Percentiles rank a stretch among this genome's conserved stretches.
These are phyloP conservation scores for Trebouxiophyceae sp. DNA, from an alignment of 163 green algal genomes.

Conservation along the genomic window DNA sequence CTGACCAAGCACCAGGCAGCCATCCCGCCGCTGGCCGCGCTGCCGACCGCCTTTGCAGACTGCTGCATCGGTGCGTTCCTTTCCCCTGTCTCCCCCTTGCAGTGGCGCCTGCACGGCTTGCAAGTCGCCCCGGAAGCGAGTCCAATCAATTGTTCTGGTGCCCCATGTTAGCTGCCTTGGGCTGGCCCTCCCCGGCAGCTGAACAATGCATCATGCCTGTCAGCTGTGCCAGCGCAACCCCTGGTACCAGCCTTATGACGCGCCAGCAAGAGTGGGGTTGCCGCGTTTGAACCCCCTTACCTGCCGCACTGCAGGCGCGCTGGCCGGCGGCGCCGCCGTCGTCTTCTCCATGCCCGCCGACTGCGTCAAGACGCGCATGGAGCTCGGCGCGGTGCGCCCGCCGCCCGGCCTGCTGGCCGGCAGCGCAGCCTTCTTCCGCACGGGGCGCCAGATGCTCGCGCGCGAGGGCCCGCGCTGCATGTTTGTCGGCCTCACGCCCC, in stretches of 20 bases:
- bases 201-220: too few species aligned
- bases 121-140: too few species aligned
- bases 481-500: slow-evolving; percentile 56
- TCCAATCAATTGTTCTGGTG: too few species aligned
- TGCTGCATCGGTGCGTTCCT: neutral
- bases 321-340: slow-evolving; percentile 49
- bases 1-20: slow-evolving; percentile 26
- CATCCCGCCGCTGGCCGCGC: neutral
- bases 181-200: too few species aligned
- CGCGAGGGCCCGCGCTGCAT: slow-evolving; percentile 33
- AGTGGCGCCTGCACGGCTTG: too few species aligned
- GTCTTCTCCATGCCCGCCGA: slow-evolving; percentile 65
- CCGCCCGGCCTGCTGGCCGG: slow-evolving; percentile 2
- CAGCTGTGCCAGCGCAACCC: too few species aligned
- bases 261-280: too few species aligned
- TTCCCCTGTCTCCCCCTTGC: neutral
- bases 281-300: too few species aligned
- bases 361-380: slow-evolving; percentile 59
- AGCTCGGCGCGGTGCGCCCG: neutral
- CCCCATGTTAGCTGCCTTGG: too few species aligned
- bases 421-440: slow-evolving; percentile 24
- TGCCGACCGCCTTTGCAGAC: neutral
- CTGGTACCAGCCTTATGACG: too few species aligned
- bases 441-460: slow-evolving; percentile 30
- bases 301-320: slow-evolving; percentile 36